Evolutionary conservation across 768 basidiomycete species (phyloP), one percentile per base, ranked within the genome.

Genomic region (Xerocomellus intermedius): DNA sequence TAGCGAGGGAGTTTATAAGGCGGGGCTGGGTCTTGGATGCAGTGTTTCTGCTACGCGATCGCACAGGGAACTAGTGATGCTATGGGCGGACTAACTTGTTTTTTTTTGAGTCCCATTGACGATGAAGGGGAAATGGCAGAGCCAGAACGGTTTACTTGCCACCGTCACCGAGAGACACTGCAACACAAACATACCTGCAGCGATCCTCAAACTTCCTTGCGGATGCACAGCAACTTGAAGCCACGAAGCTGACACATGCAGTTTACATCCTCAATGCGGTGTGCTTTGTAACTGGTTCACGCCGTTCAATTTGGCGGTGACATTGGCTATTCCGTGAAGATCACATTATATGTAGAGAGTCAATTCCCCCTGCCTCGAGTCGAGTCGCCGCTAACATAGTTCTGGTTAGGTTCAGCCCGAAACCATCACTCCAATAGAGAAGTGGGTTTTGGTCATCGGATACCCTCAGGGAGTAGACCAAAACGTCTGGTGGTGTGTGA

Each of bases 1-100:
- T 37, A 14, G 39, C 32, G 37, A 28, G 16, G 51, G 38, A 1
- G 21, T 48, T 56, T 65, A 57, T 56, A 64, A 60, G n/a, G 56
- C 35, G 47, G 43, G 46, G 54, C 50, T 57, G 48, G 8, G 47
- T 1, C 39, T 26, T 7, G 36, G 19, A 28, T 19, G 39, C 42
- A 14, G 9, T 37, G 5, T n/a, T 38, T n/a, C 17, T n/a, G n/a
- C 22, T 21, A 17, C 24, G 36, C n/a, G 38, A 48, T 38, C 9
- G 17, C 26, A 19, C 44, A 28, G 17, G 16, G 4, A 13, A 17
- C 22, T 10, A 6, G 8, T n/a, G 32, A 24, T 3, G 42, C 4
- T 30, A 10, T 10, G 9, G 9, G 10, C 30, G 9, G 5, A 30
- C 9, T 30, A 30, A 30, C 28, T 30, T 30, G 28, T 30, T 30